Evolutionary conservation across 768 basidiomycete species (phyloP).

Genomic region (Tulasnella sp.): DNA sequence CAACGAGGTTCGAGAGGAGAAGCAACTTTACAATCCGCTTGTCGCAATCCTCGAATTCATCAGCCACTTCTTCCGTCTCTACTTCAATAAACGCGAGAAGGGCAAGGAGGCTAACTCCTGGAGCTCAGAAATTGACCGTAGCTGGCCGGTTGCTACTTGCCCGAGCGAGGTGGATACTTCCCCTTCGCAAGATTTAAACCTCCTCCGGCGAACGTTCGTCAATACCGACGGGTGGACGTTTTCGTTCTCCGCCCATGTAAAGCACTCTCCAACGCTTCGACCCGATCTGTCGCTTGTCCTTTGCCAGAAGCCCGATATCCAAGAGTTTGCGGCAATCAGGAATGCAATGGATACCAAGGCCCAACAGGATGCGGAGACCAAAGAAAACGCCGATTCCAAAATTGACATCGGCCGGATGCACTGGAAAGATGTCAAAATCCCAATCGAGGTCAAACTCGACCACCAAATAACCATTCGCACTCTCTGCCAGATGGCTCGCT

Average conservation of each 20-base stretch:
- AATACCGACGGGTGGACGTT: background rate
- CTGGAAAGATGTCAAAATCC: background rate
- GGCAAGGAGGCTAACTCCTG: background rate
- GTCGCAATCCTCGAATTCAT: background rate
- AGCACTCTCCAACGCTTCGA: background rate
- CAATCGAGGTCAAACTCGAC: background rate
- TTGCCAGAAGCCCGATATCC: background rate
- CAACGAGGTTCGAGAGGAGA: background rate
- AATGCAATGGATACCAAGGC: no score
- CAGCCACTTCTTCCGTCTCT: background rate
- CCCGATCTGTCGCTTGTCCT: background rate
- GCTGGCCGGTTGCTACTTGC: background rate
- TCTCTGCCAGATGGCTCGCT: background rate
- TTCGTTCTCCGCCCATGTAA: background rate
- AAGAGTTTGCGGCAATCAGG: no score
- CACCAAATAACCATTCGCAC: background rate
- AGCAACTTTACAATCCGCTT: background rate
- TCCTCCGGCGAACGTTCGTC: background rate
- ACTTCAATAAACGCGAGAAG: background rate
- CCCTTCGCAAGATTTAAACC: background rate
- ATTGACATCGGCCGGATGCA: background rate
- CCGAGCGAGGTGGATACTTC: background rate
- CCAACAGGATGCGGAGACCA: no score
- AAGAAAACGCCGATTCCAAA: no score
- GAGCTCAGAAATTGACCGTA: background rate